These are phyloP conservation scores for Arabis hirsuta DNA, from an alignment of 345 rosid species.

Conservation along the genomic window DNA sequence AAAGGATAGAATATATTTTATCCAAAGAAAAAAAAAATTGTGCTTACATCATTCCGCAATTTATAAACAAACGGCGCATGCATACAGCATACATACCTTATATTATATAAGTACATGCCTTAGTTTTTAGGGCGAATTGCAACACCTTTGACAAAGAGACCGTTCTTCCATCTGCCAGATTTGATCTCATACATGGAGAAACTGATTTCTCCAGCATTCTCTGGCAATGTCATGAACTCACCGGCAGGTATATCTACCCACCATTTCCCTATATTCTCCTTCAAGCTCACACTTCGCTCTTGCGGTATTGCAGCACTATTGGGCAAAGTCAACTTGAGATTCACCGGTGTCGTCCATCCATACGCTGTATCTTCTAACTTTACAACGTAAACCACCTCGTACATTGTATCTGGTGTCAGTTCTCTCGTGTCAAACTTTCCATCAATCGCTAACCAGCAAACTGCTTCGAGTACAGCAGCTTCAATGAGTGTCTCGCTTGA, in stretches of 20 bases:
- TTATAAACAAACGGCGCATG: background rate
- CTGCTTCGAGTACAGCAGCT: conserved; percentile 46
- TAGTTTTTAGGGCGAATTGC: conserved; percentile 47
- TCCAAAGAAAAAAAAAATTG: background rate
- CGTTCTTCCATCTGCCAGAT: conserved; percentile 48
- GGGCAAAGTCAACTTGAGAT: conserved; percentile 45
- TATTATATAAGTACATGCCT: no score
- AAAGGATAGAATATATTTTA: no score
- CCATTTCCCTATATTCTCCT: conserved; percentile 36
- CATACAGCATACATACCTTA: background rate
- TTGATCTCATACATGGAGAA: conserved; percentile 48
- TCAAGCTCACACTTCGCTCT: conserved; percentile 44
- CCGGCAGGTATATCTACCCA: conserved; percentile 59
- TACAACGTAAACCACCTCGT: conserved; percentile 47
- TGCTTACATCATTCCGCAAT: background rate
- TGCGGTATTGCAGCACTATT: conserved; percentile 33
- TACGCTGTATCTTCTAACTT: conserved; percentile 43
- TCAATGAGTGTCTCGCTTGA: conserved; percentile 34
- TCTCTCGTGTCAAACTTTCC: conserved; percentile 44
- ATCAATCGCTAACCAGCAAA: conserved; percentile 56
- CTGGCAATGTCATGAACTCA: conserved; percentile 40
- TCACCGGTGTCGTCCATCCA: conserved; percentile 57
- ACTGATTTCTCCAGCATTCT: conserved; percentile 45
- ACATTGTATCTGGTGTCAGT: conserved; percentile 48
- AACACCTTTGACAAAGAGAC: conserved; percentile 56